These are phyloP conservation scores for Chlamydomonas sphaeroides DNA, from an alignment of 139 green algal genomes.

Conservation along the genomic window DNA sequence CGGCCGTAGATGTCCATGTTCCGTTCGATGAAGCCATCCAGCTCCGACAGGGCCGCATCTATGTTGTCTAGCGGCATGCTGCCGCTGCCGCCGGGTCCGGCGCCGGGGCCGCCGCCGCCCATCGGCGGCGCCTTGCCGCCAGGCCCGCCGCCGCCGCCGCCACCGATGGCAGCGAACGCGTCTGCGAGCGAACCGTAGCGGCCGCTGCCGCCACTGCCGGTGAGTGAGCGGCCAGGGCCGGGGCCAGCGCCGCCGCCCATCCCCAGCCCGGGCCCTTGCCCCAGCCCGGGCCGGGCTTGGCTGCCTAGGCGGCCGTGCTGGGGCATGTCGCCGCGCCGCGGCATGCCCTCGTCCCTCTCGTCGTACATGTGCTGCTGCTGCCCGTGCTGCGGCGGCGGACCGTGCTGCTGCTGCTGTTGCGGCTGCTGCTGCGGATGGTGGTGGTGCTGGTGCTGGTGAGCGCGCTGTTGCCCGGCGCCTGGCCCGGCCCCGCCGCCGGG, in stretches of 20 bases:
- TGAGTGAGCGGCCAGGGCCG: too few relatives aligned
- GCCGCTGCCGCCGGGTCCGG: not conserved
- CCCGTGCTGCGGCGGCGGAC: not conserved
- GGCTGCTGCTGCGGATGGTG: constrained; percentile 29
- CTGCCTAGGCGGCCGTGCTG: too few relatives aligned
- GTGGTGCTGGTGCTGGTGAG: constrained; percentile 1
- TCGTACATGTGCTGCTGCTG: not conserved
- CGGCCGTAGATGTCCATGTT: constrained; percentile 19
- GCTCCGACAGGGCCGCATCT: not conserved
- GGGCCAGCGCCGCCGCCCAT: too few relatives aligned
- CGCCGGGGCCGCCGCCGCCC: not conserved
- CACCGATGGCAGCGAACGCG: not conserved
- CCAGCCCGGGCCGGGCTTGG: too few relatives aligned
- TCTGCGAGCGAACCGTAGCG: too few relatives aligned
- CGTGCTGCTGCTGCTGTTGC: not conserved
- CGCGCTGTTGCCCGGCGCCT: constrained; percentile 6
- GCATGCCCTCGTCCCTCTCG: not conserved
- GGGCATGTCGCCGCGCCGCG: too few relatives aligned
- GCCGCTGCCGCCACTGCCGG: too few relatives aligned
- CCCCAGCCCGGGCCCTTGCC: too few relatives aligned
- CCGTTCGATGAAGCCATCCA: not conserved
- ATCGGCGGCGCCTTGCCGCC: not conserved
- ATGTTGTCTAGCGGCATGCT: not conserved
- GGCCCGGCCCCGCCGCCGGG: too few relatives aligned
- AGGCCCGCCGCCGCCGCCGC: not conserved